These are phyloP conservation scores for Ustilago cynodontis DNA, from an alignment of 1,284 basidiomycete genomes.

Conservation along the genomic window DNA sequence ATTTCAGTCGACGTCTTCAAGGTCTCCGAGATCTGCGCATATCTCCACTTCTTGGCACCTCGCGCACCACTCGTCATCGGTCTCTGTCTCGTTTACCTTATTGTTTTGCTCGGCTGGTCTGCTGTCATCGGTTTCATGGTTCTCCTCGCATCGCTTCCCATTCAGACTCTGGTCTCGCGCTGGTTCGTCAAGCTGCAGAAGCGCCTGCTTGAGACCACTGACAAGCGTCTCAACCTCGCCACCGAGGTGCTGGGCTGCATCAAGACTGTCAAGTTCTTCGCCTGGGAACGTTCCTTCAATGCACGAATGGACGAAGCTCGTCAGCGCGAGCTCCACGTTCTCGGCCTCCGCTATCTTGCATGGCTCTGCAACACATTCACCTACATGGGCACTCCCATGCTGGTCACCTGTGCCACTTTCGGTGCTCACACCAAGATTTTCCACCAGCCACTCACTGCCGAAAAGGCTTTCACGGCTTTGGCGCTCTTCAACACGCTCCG, in stretches of 20 bases:
- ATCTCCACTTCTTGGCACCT: constrained; percentile 70
- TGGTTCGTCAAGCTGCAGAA: constrained; percentile 72
- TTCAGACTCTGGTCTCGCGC: constrained; percentile 70
- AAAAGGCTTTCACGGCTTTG: constrained; percentile 74
- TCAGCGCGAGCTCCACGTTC: constrained; percentile 71
- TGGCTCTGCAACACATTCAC: constrained; percentile 70
- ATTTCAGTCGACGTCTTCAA: constrained; percentile 74
- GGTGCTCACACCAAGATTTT: constrained; percentile 75
- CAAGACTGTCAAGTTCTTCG: constrained; percentile 77
- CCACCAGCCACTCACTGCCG: constrained; percentile 72
- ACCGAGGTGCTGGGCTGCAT: constrained; percentile 74
- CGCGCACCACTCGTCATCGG: constrained; percentile 73
- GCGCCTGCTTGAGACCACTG: constrained; percentile 73
- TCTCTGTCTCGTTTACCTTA: constrained; percentile 72
- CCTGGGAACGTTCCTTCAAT: constrained; percentile 71
- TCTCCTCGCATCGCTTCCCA: constrained; percentile 63
- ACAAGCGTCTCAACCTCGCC: constrained; percentile 73
- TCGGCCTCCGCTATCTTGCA: constrained; percentile 71
- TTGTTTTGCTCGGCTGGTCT: constrained; percentile 73
- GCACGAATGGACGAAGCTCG: constrained; percentile 72
- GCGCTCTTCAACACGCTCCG: constrained; percentile 72
- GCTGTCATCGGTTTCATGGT: constrained; percentile 70
- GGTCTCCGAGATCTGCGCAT: constrained; percentile 56
- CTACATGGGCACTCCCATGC: constrained; percentile 75
- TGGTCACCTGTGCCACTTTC: constrained; percentile 79